Base-by-base conservation (phyloP, 176 grass and related monocot species). In the Oryza glumipatula region DNA sequence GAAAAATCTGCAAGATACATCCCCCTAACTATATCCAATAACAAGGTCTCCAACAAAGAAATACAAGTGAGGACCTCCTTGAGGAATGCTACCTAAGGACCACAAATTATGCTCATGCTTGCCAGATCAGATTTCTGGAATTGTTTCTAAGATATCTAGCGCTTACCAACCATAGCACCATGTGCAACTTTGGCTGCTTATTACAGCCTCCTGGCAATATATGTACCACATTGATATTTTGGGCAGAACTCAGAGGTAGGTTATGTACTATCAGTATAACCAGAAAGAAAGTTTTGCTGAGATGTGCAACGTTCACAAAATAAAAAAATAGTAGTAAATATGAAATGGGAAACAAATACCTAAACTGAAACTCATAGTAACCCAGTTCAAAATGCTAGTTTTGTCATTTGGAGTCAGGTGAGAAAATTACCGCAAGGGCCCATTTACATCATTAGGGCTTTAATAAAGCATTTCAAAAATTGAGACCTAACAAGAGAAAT, bases 11-110 rank as follows among this genome's bases (percentile, higher is more conserved):
- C 52, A n/a, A 52, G 64, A 85, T 89, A 78, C n/a, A 43, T 81
- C 67, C 45, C 44, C 52, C 83, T 76, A 70, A 32, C 76, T 85
- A 80, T 19, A 89, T 48, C 38, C 52, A 81, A 39, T 81, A 68
- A 30, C 52, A 70, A 52, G 19, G n/a, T 56, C 21, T 76, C n/a
- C 17, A 32, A 32, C 56, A 35, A 77, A 21, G 51, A 83, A 84
- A 14, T 24, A 39, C 7, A 65, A 72, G 11, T 73, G 45, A 74
- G 68, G 21, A 75, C 15, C 7, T 49, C 81, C 14, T 85, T 85
- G 51, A 74, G 79, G 28, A 80, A 80, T 4, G 24, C 48, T 52
- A 76, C 70, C 64, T 41, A 74, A 76, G 64, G 49, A 60, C 39
- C 6, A 80, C 21, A 49, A 22, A 58, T 26, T 69, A 51, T 70